Base-by-base conservation (phyloP, 1,139 yeast genomes). In the Kluyveromyces sp. region DNA sequence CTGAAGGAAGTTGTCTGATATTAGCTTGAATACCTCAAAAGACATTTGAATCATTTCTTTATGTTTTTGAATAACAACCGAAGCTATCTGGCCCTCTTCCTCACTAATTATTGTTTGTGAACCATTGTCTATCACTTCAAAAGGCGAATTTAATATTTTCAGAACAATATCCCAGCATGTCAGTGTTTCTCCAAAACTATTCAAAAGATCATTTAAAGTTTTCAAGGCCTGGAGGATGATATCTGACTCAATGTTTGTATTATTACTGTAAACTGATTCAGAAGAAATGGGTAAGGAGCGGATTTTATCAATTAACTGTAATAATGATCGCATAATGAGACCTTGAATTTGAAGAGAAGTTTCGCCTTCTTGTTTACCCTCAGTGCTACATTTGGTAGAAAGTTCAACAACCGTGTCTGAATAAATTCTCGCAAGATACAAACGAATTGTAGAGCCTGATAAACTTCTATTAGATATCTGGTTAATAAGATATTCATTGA, bases 1-100 rank as follows among this genome's bases (percentile, higher is more conserved):
- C 37, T 78, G 80, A 47, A 90, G 66, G 59, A 90, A 87, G 60
- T 90, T 97, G 58, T 88, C 94, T 52, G 94, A 73, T 30, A 90
- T 81, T 44, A 90, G 71, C 57, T 87, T 90, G 53, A 90, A 70
- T 0, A 94, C 83, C 52, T 83, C 90, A 66, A 84, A 90, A 0
- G 92, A 80, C 2, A 77, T 55, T 76, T 80, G 46, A 77, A 71
- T 42, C 60, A 85, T 69, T 7, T 69, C 70, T 35, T 64, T 68
- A 28, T 72, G 67, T 50, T 76, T 78, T 27, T 69, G 72, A 25
- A 56, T 53, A 8, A 71, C 58, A 2, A 56, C 58, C 25, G 56
- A 56, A 37, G 59, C 45, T 15, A 64, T 56, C 4, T 59, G 52
- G 36, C 55, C 58, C 34, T 58, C 62, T 31, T 53, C 53, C 34